Evolutionary conservation across 2,329 filamentous ascomycete species (phyloP).

Genomic region (Diaporthe destruens): DNA sequence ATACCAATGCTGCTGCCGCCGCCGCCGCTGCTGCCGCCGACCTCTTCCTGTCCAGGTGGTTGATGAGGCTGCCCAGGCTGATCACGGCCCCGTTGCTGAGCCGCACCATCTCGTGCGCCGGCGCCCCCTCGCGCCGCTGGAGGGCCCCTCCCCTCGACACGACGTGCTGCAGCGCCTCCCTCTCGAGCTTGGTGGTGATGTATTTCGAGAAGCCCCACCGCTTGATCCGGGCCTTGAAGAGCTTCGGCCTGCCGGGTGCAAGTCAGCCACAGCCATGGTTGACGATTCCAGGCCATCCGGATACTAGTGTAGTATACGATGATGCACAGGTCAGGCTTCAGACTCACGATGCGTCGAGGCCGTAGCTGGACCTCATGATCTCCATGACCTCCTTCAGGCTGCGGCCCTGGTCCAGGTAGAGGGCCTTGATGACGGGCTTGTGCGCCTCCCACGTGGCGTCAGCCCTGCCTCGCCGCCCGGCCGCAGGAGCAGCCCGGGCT

Average conservation of each 20-base stretch:
- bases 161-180: slow-evolving; percentile 10
- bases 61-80: slow-evolving; percentile 9
- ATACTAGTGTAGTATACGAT: too few relatives aligned
- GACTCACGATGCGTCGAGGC: slow-evolving; percentile 21
- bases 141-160: not conserved
- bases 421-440: not conserved
- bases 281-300: too few relatives aligned
- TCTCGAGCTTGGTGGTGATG: slow-evolving; percentile 11
- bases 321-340: too few relatives aligned
- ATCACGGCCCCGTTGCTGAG: not conserved
- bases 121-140: not conserved
- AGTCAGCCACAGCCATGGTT: not conserved
- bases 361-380: slow-evolving; percentile 3
- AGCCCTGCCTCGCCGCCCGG: not conserved
- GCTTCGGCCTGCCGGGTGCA: not conserved
- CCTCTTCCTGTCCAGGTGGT: slow-evolving; percentile 15
- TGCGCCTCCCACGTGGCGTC: not conserved
- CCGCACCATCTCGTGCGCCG: not conserved
- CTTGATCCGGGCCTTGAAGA: slow-evolving; percentile 8
- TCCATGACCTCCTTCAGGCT: slow-evolving; percentile 20
- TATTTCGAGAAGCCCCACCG: slow-evolving; percentile 19
- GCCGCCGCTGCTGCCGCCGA: too few relatives aligned
- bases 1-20: too few relatives aligned
- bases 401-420: not conserved
- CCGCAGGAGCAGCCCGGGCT: too few relatives aligned